A percentile compares a stretch with the other conserved stretches of the same genome.
Evolutionary conservation across 1,284 basidiomycete species (phyloP).

Genomic region (Irpex rosettiformis): DNA sequence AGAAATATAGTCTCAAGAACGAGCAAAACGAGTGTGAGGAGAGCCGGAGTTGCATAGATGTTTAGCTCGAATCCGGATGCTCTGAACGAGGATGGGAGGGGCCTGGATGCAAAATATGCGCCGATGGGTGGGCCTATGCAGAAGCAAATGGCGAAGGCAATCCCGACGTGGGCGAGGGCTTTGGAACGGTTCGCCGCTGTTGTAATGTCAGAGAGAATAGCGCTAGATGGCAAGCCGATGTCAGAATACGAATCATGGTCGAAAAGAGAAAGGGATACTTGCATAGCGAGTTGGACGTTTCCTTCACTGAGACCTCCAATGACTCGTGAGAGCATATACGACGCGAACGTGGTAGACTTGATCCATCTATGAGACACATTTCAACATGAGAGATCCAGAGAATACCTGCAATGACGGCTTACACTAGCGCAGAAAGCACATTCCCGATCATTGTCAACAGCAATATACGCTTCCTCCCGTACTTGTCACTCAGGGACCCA

Average conservation of each 20-base stretch:
- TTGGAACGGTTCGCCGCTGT: slow-evolving; percentile 73
- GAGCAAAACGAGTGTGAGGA: slow-evolving; percentile 71
- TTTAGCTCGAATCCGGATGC: slow-evolving; percentile 69
- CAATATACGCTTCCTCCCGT: slow-evolving; percentile 80
- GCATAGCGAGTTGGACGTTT: slow-evolving; percentile 82
- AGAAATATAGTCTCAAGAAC: slow-evolving; percentile 72
- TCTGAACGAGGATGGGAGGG: slow-evolving; percentile 55
- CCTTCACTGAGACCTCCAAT: slow-evolving; percentile 90
- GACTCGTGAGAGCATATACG: slow-evolving; percentile 84
- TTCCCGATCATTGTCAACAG: slow-evolving; percentile 90
- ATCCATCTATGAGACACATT: slow-evolving; percentile 62
- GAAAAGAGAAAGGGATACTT: slow-evolving; percentile 24
- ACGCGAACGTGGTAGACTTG: slow-evolving; percentile 79
- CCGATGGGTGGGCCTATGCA: slow-evolving; percentile 82
- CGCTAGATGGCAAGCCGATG: slow-evolving; percentile 42
- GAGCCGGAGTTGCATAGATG: slow-evolving; percentile 82
- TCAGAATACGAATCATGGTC: background rate
- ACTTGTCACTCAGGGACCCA: slow-evolving; percentile 78
- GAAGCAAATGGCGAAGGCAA: slow-evolving; percentile 92
- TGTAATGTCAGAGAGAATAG: slow-evolving; percentile 87
- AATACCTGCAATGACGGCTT: slow-evolving; percentile 27
- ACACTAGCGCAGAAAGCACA: slow-evolving; percentile 79
- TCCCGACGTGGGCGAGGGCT: slow-evolving; percentile 87
- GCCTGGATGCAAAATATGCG: slow-evolving; percentile 74
- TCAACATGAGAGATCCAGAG: background rate